Percentiles rank a stretch among this genome's conserved stretches.
phyloP scores from a whole-genome alignment of 768 basidiomycete genomes.

The Tricholoma hemisulphureum region DNA sequence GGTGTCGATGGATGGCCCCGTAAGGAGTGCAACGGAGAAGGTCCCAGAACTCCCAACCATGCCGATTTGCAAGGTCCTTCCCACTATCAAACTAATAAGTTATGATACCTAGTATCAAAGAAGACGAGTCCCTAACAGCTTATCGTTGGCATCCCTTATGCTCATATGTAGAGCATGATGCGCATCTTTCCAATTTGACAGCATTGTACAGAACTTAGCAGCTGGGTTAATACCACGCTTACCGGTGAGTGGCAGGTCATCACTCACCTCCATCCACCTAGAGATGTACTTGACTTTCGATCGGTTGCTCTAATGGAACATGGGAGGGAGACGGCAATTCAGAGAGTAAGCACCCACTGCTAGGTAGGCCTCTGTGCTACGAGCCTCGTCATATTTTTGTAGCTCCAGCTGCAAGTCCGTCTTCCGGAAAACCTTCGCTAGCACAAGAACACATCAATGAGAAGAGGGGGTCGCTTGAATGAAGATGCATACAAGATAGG shows the following conservation, averaged over 20 bases:
- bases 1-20: conserved; percentile 35
- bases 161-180: neutral
- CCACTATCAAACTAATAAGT: conserved; percentile 29
- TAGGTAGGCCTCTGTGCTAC: conserved; percentile 1
- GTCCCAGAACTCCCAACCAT: conserved; percentile 45
- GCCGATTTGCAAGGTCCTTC: conserved; percentile 25
- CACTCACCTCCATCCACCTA: conserved; percentile 14
- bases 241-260: neutral
- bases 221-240: neutral
- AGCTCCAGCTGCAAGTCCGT: conserved; percentile 6
- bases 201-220: conserved; percentile 11
- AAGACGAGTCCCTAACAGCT: conserved; percentile 15
- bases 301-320: conserved; percentile 5
- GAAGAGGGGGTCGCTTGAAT: neutral
- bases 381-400: neutral
- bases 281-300: conserved; percentile 3
- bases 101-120: neutral
- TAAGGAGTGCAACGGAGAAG: conserved; percentile 41
- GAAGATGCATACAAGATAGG: neutral
- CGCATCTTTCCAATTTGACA: conserved; percentile 10
- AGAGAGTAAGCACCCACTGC: neutral
- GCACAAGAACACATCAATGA: neutral
- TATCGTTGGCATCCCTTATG: conserved; percentile 11
- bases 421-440: conserved; percentile 4
- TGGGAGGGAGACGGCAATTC: neutral